Evolutionary conservation across 2,329 filamentous ascomycete species (phyloP).

Genomic region (Camptophora hylomeconis): DNA sequence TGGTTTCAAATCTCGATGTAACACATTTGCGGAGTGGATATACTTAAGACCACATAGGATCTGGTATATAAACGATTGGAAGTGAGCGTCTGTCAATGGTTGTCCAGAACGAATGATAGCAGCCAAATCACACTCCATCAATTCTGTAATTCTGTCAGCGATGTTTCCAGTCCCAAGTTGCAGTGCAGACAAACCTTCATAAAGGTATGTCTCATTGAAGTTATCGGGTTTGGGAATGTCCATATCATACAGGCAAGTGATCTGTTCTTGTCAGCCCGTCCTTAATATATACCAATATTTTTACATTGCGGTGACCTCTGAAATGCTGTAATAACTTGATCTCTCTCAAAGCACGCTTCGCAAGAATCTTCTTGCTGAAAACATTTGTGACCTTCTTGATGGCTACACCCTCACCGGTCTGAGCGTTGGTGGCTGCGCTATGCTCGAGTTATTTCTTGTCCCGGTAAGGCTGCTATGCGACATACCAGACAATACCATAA

Average conservation of each 20-base stretch:
- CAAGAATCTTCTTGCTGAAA: slow-evolving; percentile 99
- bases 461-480: slow-evolving; percentile 8
- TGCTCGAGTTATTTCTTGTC: slow-evolving; percentile 9
- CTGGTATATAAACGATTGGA: slow-evolving; percentile 99
- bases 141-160: slow-evolving; percentile 53
- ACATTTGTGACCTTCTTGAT: slow-evolving; percentile 99
- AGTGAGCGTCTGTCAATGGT: slow-evolving; percentile 93
- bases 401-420: slow-evolving; percentile 84
- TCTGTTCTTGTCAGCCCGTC: slow-evolving; percentile 46
- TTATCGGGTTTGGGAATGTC: slow-evolving; percentile 94
- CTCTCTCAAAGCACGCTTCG: slow-evolving; percentile 92
- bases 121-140: slow-evolving; percentile 98
- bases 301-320: slow-evolving; percentile 72
- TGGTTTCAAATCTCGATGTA: slow-evolving; percentile 93
- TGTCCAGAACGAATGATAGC: slow-evolving; percentile 97
- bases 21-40: slow-evolving; percentile 95
- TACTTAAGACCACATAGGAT: slow-evolving; percentile 98
- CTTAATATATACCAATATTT: slow-evolving; percentile 18
- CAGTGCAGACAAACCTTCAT: slow-evolving; percentile 56
- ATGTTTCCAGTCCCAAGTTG: slow-evolving; percentile 17
- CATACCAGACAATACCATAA: slow-evolving; percentile 95
- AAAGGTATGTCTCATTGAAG: slow-evolving; percentile 98
- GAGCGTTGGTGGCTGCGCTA: slow-evolving; percentile 83
- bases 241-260: slow-evolving; percentile 99
- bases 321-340: slow-evolving; percentile 99